Conservation (phyloP, 371 early-diverging fungal genomes). For the Conidiobolus incongruus region DNA sequence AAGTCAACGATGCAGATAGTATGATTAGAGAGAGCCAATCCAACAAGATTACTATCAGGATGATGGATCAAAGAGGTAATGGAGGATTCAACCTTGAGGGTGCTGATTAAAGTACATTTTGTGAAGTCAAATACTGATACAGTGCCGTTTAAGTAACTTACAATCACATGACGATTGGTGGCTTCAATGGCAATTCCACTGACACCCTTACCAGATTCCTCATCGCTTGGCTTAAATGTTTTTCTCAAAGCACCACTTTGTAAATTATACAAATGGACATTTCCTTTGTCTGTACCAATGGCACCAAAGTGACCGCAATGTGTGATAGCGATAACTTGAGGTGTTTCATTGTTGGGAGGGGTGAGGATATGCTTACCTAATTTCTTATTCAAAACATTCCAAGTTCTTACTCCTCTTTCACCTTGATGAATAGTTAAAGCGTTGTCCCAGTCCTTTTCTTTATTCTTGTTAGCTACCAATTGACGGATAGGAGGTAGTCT, state of each 20-base stretch:
- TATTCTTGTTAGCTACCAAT: constrained; percentile 30
- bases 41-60: constrained; percentile 52
- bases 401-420: constrained; percentile 42
- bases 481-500: constrained; percentile 48
- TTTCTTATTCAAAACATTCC: constrained; percentile 53
- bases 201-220: constrained; percentile 51
- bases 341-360: constrained; percentile 32
- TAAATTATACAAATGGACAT: constrained; percentile 77
- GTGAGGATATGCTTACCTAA: constrained; percentile 41
- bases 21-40: constrained; percentile 64
- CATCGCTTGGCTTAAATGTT: too few species aligned
- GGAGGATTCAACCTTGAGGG: constrained; percentile 44
- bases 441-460: constrained; percentile 74
- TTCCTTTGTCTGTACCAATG: constrained; percentile 52
- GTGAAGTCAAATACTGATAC: constrained; percentile 74
- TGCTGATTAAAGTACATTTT: constrained; percentile 25
- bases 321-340: constrained; percentile 51
- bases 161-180: constrained; percentile 42
- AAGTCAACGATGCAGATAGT: constrained; percentile 67
- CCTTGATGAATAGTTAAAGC: constrained; percentile 67
- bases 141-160: constrained; percentile 56
- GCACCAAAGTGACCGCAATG: constrained; percentile 84
- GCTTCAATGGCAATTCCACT: constrained; percentile 57
- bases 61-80: constrained; percentile 35
- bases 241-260: constrained; percentile 70